These are phyloP conservation scores for Sarcomyxa edulis DNA, from an alignment of 768 basidiomycete genomes.

Conservation along the genomic window DNA sequence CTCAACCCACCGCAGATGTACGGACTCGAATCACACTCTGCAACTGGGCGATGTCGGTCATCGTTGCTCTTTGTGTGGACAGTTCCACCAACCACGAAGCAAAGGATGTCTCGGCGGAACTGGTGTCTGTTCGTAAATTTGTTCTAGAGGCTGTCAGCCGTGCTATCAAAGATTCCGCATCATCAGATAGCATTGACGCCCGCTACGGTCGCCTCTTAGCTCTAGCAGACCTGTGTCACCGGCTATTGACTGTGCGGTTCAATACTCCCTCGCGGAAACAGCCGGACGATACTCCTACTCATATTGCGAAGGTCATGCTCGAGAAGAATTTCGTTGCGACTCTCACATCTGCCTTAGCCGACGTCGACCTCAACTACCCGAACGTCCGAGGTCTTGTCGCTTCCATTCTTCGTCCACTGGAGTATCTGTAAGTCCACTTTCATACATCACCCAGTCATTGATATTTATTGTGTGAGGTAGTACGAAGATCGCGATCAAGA, in stretches of 20 bases:
- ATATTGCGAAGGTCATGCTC: conserved; percentile 95
- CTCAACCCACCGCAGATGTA: conserved; percentile 50
- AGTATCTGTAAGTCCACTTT: conserved; percentile 64
- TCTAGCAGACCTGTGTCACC: conserved; percentile 81
- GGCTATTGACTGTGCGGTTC: conserved; percentile 78
- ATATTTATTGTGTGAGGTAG: conserved; percentile 34
- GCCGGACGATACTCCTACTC: conserved; percentile 73
- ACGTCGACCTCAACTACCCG: conserved; percentile 95
- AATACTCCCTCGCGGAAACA: conserved; percentile 51
- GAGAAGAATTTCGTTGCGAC: conserved; percentile 95
- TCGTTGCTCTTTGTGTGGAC: conserved; percentile 93
- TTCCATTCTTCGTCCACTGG: conserved; percentile 82
- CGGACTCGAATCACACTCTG: conserved; percentile 60
- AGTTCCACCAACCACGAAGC: conserved; percentile 55
- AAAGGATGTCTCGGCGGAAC: conserved; percentile 74
- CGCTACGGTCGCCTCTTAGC: conserved; percentile 89
- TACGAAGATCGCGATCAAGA: conserved; percentile 96
- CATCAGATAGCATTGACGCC: conserved; percentile 55
- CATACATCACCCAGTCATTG: neutral
- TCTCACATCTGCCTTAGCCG: conserved; percentile 82
- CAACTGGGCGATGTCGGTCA: conserved; percentile 84
- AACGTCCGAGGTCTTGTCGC: conserved; percentile 83
- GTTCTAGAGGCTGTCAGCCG: conserved; percentile 87
- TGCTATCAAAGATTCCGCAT: conserved; percentile 73
- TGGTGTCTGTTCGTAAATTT: conserved; percentile 87